A percentile compares a stretch with the other conserved stretches of the same genome.
Conservation (phyloP, 352 stramenopile genomes). For the Phytophthora europaea region DNA sequence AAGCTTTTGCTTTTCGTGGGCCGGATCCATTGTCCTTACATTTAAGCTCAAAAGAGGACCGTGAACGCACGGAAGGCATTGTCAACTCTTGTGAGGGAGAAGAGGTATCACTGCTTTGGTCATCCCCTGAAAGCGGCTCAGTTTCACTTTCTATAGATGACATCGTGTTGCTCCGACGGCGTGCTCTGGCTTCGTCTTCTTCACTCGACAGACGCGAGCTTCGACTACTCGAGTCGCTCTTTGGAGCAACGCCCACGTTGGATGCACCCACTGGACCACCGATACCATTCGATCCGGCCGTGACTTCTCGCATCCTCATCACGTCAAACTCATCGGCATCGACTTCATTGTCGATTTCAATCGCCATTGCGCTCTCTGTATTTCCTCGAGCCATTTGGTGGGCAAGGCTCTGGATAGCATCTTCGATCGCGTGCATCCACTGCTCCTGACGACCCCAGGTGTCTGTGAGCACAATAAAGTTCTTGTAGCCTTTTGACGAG, state of each 20-base stretch:
- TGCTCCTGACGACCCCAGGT: constrained; percentile 90
- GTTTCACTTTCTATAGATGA: constrained; percentile 45
- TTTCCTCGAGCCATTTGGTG: constrained; percentile 71
- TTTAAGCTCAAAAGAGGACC: constrained; percentile 43
- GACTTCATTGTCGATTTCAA: constrained; percentile 92
- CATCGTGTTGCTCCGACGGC: constrained; percentile 46
- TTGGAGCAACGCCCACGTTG: constrained; percentile 27
- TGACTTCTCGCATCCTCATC: constrained; percentile 50
- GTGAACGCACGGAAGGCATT: constrained; percentile 37
- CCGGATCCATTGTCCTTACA: constrained; percentile 27
- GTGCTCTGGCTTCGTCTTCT: constrained; percentile 35
- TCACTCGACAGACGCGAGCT: constrained; percentile 23
- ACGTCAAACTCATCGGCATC: constrained; percentile 83
- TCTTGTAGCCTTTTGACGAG: constrained; percentile 91
- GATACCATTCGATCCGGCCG: constrained; percentile 16
- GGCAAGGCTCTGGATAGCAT: constrained; percentile 73
- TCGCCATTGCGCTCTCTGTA: constrained; percentile 79
- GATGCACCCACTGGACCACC: constrained; percentile 10
- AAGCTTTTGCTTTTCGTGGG: constrained; percentile 20
- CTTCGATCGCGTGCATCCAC: constrained; percentile 88
- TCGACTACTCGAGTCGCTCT: constrained; percentile 36
- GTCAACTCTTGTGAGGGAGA: constrained; percentile 39
- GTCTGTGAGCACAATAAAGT: constrained; percentile 87
- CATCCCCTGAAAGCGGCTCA: constrained; percentile 17
- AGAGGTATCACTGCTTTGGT: constrained; percentile 28